A percentile compares a stretch with the other conserved stretches of the same genome.
Conservation (phyloP, 768 basidiomycete species). For the Mrakia gelida region DNA sequence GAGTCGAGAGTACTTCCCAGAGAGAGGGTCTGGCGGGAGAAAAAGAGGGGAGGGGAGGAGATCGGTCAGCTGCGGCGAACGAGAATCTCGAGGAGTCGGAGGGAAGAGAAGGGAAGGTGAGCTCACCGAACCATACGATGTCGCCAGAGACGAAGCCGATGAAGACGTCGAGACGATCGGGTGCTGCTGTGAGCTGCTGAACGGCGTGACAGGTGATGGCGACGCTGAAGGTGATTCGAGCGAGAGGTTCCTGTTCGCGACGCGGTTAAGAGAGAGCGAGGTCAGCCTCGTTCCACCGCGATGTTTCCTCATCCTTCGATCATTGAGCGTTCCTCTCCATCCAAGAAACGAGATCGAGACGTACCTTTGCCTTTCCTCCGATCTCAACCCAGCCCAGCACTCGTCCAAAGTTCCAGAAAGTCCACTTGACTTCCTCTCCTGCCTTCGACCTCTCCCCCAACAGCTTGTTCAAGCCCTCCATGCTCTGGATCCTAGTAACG, state of each 20-base stretch:
- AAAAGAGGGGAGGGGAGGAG: background rate
- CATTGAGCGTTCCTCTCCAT: conserved; percentile 42
- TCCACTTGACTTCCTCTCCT: conserved; percentile 70
- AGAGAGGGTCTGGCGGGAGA: conserved; percentile 34
- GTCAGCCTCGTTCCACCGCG: background rate
- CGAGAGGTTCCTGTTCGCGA: conserved; percentile 67
- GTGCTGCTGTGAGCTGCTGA: conserved; percentile 68
- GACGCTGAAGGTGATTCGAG: conserved; percentile 76
- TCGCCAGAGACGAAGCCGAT: conserved; percentile 66
- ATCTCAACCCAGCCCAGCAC: conserved; percentile 81
- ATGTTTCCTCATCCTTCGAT: background rate
- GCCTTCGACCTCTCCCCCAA: conserved; percentile 60
- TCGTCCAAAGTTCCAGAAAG: conserved; percentile 84
- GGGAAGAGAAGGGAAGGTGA: conserved; percentile 55
- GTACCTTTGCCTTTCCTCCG: conserved; percentile 71
- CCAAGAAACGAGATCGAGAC: too few species aligned
- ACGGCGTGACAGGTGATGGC: conserved; percentile 89
- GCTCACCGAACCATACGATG: conserved; percentile 81
- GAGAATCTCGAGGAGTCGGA: background rate
- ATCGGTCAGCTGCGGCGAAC: background rate
- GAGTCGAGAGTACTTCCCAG: conserved; percentile 42
- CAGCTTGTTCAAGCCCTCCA: conserved; percentile 67
- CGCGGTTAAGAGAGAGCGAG: background rate
- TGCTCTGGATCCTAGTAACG: conserved; percentile 75
- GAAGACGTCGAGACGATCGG: conserved; percentile 49